Conservation (phyloP, 768 basidiomycete genomes). For the Cystofilobasidium macerans region DNA sequence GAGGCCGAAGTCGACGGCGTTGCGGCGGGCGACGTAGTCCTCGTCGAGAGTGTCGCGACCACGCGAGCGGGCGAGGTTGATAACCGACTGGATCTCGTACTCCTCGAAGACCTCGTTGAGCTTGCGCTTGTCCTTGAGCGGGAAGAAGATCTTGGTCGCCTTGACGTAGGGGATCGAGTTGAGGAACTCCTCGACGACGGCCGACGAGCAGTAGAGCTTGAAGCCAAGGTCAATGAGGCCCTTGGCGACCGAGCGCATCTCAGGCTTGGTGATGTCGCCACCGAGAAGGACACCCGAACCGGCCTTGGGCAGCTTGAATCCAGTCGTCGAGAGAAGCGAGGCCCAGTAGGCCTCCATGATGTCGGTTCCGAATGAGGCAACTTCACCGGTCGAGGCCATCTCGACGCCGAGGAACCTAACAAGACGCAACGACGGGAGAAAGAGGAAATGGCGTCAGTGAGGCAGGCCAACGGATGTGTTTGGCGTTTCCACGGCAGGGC, state of each 20-base stretch:
- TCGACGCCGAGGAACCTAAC: slow-evolving; percentile 43
- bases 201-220: slow-evolving; percentile 83
- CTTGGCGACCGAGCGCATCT: slow-evolving; percentile 73
- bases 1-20: slow-evolving; percentile 91
- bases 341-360: slow-evolving; percentile 73
- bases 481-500: not conserved
- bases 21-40: slow-evolving; percentile 92
- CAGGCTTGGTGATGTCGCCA: slow-evolving; percentile 75
- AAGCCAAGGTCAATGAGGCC: slow-evolving; percentile 75
- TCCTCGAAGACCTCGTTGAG: slow-evolving; percentile 70
- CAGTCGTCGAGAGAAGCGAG: slow-evolving; percentile 84
- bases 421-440: too few species aligned
- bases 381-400: slow-evolving; percentile 97
- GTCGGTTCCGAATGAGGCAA: slow-evolving; percentile 87
- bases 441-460: not conserved
- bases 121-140: slow-evolving; percentile 78
- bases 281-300: slow-evolving; percentile 84
- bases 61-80: slow-evolving; percentile 77
- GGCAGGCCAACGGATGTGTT: not conserved
- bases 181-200: slow-evolving; percentile 30
- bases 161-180: slow-evolving; percentile 32
- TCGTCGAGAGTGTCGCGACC: slow-evolving; percentile 71
- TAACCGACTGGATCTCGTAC: slow-evolving; percentile 84
- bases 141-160: slow-evolving; percentile 82
- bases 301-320: slow-evolving; percentile 78